Conservation (phyloP, 345 rosid genomes). For the Populus simonii region DNA sequence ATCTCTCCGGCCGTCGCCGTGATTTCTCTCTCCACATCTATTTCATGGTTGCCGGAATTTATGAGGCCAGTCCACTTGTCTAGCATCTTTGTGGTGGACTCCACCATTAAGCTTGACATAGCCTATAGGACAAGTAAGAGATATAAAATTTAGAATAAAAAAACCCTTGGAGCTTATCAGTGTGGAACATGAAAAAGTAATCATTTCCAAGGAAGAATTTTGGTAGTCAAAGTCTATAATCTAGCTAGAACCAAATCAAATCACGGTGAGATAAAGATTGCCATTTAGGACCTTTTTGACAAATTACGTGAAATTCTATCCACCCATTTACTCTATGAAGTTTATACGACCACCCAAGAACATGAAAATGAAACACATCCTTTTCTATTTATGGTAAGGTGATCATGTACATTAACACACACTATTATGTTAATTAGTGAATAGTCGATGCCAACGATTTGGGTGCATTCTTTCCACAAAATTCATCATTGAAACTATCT, state of each 20-base stretch:
- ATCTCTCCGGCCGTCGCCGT: slow-evolving; percentile 73
- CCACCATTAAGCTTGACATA: slow-evolving; percentile 81
- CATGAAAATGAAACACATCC: neutral
- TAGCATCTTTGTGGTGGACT: slow-evolving; percentile 67
- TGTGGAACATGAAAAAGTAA: neutral
- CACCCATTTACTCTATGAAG: neutral
- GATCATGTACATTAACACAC: neutral
- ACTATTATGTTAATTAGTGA: neutral
- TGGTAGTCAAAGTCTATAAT: neutral
- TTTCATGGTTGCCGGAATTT: slow-evolving; percentile 43
- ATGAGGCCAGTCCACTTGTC: slow-evolving; percentile 54
- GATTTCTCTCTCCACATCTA: slow-evolving; percentile 74
- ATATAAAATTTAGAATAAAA: neutral
- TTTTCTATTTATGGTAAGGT: neutral
- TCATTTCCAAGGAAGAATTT: neutral
- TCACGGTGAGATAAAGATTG: neutral
- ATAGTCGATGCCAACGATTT: neutral
- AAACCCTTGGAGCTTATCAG: neutral
- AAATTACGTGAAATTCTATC: neutral
- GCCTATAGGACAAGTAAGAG: slow-evolving; percentile 36
- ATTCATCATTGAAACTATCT: neutral
- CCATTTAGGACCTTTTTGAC: neutral
- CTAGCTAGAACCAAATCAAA: neutral
- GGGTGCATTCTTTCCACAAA: neutral
- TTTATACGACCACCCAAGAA: neutral